These are phyloP conservation scores for Candolleomyces aberdarensis DNA, from an alignment of 768 basidiomycete species.

Conservation along the genomic window DNA sequence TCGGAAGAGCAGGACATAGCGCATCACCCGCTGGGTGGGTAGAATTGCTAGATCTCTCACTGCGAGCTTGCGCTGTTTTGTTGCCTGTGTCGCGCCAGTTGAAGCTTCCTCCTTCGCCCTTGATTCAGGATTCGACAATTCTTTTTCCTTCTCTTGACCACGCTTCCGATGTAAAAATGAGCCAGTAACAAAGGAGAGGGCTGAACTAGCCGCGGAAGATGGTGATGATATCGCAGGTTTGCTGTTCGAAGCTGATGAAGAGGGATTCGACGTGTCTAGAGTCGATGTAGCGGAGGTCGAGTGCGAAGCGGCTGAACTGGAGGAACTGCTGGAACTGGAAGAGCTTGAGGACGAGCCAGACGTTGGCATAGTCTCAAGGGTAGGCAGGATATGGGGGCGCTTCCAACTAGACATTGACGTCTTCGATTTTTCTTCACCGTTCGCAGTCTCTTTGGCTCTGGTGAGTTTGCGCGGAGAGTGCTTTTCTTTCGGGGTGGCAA, in stretches of 20 bases:
- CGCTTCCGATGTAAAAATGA: neutral
- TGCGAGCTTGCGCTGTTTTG: conserved; percentile 17
- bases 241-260: neutral
- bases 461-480: neutral
- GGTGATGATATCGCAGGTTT: neutral
- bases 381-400: neutral
- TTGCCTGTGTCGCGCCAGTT: neutral
- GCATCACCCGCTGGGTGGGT: conserved; percentile 63
- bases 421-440: neutral
- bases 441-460: neutral
- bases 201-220: neutral
- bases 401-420: neutral
- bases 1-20: conserved; percentile 62
- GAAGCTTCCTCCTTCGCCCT: neutral
- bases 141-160: conserved; percentile 9
- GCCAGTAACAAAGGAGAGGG: neutral
- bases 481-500: conserved; percentile 1
- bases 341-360: conserved; percentile 1
- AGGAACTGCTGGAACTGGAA: neutral
- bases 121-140: neutral
- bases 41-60: conserved; percentile 66
- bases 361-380: neutral
- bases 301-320: neutral
- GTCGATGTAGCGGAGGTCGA: neutral
- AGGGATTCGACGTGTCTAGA: neutral